Evolutionary conservation across 768 basidiomycete genomes (phyloP).

Genomic region (Termitomyces sp.): DNA sequence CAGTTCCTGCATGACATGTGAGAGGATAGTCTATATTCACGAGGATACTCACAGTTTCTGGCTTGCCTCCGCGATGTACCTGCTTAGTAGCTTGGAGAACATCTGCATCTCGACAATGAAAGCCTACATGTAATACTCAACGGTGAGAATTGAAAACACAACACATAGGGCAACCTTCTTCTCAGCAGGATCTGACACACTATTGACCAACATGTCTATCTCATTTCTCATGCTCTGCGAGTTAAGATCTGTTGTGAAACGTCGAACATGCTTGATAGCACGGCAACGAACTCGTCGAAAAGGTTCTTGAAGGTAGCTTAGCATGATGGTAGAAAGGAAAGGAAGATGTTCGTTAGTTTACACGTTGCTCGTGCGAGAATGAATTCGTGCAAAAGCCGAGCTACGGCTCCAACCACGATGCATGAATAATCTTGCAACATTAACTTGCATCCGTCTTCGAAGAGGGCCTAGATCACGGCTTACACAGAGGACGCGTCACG

Average conservation of each 20-base stretch:
- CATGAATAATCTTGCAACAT: background rate
- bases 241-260: constrained; percentile 39
- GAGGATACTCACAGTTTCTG: constrained; percentile 58
- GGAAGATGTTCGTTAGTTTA: background rate
- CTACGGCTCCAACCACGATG: constrained; percentile 7
- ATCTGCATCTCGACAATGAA: constrained; percentile 82
- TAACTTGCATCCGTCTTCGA: background rate
- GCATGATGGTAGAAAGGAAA: constrained; percentile 25
- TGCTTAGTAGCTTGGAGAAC: constrained; percentile 79
- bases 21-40: background rate
- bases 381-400: background rate
- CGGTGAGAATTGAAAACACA: constrained; percentile 12
- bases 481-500: background rate
- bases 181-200: constrained; percentile 47
- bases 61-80: constrained; percentile 66
- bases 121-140: constrained; percentile 22
- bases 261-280: constrained; percentile 34
- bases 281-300: constrained; percentile 28
- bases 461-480: background rate
- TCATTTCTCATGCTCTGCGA: constrained; percentile 64
- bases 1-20: constrained; percentile 9
- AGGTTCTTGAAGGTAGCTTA: constrained; percentile 32
- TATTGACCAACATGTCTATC: constrained; percentile 58
- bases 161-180: constrained; percentile 44
- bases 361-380: constrained; percentile 5